phyloP scores from a whole-genome alignment of 768 basidiomycete genomes.

The Rhodotorula graminis region DNA sequence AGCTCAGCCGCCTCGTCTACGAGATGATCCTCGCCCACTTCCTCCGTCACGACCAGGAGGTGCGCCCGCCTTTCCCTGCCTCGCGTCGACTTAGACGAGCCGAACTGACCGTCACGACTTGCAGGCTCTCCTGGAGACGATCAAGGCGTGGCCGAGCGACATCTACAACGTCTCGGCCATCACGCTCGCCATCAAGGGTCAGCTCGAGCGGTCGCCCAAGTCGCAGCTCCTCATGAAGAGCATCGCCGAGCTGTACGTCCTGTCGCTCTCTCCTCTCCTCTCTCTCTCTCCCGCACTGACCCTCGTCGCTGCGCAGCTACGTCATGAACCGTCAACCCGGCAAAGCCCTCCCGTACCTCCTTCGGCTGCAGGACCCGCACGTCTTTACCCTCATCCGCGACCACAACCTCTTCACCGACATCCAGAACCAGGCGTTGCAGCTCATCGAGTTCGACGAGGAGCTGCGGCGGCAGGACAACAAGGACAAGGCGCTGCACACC shows the following conservation, averaged over 20 bases:
- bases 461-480: slow-evolving; percentile 57
- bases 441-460: slow-evolving; percentile 94
- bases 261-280: neutral
- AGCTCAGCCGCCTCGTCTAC: slow-evolving; percentile 77
- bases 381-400: slow-evolving; percentile 93
- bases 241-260: slow-evolving; percentile 73
- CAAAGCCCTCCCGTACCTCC: slow-evolving; percentile 84
- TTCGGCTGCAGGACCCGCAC: slow-evolving; percentile 75
- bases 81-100: too few relatives aligned
- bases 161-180: slow-evolving; percentile 86
- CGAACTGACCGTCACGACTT: too few relatives aligned
- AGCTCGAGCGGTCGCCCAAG: slow-evolving; percentile 59
- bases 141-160: slow-evolving; percentile 81
- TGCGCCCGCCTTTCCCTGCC: slow-evolving; percentile 44
- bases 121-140: slow-evolving; percentile 69
- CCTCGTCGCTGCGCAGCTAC: slow-evolving; percentile 55
- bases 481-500: slow-evolving; percentile 33
- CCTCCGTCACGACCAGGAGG: slow-evolving; percentile 68
- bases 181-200: slow-evolving; percentile 78
- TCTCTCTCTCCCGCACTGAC: neutral
- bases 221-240: slow-evolving; percentile 81
- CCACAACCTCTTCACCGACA: slow-evolving; percentile 87
- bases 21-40: slow-evolving; percentile 91
- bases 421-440: slow-evolving; percentile 85
- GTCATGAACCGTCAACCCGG: slow-evolving; percentile 83